Percentiles rank a stretch among this genome's conserved stretches.
phyloP scores from a whole-genome alignment of 129 eudicot species.

The Escallonia herrerae region DNA sequence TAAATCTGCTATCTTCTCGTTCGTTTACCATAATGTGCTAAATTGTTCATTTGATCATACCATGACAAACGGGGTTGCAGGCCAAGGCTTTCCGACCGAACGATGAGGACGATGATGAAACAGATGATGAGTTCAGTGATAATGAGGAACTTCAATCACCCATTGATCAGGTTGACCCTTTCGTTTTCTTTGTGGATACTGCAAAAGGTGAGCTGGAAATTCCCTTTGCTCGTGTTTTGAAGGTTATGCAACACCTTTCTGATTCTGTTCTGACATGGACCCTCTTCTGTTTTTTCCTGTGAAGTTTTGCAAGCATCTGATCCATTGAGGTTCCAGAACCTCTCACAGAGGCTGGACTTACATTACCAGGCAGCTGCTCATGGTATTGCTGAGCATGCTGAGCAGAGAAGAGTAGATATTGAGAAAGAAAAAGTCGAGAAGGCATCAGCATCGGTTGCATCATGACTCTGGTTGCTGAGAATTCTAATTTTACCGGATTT shows the following conservation, averaged over 20 bases:
- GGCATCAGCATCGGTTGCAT: conserved; percentile 36
- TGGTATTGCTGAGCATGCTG: conserved; percentile 93
- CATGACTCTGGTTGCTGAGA: conserved; percentile 20
- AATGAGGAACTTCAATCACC: conserved; percentile 94
- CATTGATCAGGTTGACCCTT: conserved; percentile 89
- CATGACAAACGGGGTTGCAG: conserved; percentile 30
- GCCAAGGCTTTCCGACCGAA: conserved; percentile 64
- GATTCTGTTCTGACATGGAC: neutral
- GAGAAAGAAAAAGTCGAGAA: conserved; percentile 81
- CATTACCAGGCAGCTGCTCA: conserved; percentile 83
- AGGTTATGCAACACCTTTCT: neutral
- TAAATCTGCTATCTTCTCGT: too few species aligned
- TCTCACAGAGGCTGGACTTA: conserved; percentile 72
- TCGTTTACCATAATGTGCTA: too few species aligned
- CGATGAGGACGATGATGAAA: conserved; percentile 67
- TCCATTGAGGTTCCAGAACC: conserved; percentile 71
- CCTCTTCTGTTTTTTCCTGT: neutral
- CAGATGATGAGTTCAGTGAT: conserved; percentile 82
- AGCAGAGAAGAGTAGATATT: conserved; percentile 60
- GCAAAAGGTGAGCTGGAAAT: conserved; percentile 42
- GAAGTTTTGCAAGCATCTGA: conserved; percentile 82
- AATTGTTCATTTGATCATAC: too few species aligned
- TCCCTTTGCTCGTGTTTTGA: conserved; percentile 1
- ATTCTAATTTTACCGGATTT: neutral
- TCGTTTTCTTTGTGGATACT: conserved; percentile 79